Percentiles rank a stretch among this genome's conserved stretches.
These are phyloP conservation scores for Aspergillus piperis DNA, from an alignment of 2,329 filamentous ascomycete species.

Conservation along the genomic window DNA sequence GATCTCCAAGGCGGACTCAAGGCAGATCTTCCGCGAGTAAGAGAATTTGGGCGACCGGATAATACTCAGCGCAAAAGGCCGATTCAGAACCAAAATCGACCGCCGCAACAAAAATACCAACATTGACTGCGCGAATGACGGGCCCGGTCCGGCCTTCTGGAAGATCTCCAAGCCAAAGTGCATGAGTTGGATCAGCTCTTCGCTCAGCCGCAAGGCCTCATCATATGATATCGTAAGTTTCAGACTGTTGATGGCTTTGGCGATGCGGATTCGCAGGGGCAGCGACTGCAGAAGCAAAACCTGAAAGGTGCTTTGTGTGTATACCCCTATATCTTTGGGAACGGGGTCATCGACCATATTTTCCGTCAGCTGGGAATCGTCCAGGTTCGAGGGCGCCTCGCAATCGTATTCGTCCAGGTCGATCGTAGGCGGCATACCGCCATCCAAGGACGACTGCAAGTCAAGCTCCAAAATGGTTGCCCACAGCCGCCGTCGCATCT, in stretches of 20 bases:
- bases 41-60: conserved; percentile 36
- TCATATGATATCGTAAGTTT: conserved; percentile 36
- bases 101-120: conserved; percentile 56
- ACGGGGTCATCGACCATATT: conserved; percentile 28
- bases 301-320: conserved; percentile 33
- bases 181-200: conserved; percentile 28
- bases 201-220: conserved; percentile 33
- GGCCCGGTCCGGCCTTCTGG: conserved; percentile 20
- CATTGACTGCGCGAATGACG: conserved; percentile 39
- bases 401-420: conserved; percentile 41
- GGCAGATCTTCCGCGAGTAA: conserved; percentile 40
- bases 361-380: conserved; percentile 37
- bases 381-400: conserved; percentile 39
- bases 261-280: conserved; percentile 32
- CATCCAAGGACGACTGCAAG: conserved; percentile 39
- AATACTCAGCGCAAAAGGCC: conserved; percentile 40
- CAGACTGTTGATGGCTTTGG: conserved; percentile 33
- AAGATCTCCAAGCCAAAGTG: conserved; percentile 28
- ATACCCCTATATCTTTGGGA: conserved; percentile 15
- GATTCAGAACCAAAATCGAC: conserved; percentile 59
- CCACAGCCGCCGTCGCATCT: conserved; percentile 50
- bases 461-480: conserved; percentile 47
- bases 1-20: conserved; percentile 39
- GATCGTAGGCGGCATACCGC: conserved; percentile 36
- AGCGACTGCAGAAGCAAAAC: conserved; percentile 31